Conservation (phyloP, 495 filamentous ascomycete species). For the Bombardia bombarda region DNA sequence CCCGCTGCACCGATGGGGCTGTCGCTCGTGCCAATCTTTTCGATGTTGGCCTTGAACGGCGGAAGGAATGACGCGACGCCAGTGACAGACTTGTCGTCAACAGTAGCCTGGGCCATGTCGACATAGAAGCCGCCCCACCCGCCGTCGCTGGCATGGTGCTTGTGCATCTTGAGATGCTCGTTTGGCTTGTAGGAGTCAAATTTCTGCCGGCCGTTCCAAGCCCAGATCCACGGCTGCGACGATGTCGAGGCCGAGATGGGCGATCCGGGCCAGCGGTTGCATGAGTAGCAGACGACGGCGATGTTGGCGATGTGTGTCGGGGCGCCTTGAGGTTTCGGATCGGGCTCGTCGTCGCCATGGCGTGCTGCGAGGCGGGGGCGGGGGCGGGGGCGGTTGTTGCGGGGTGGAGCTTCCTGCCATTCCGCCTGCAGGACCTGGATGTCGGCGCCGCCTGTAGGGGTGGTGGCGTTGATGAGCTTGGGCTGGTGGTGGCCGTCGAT, state of each 20-base stretch:
- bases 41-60: neutral
- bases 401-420: neutral
- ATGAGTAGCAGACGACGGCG: slow-evolving; percentile 16
- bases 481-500: slow-evolving; percentile 20
- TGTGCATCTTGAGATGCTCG: slow-evolving; percentile 17
- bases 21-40: slow-evolving; percentile 6
- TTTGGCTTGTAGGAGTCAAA: slow-evolving; percentile 8
- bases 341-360: slow-evolving; percentile 4
- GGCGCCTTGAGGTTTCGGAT: neutral
- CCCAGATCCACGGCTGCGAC: slow-evolving; percentile 26
- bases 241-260: slow-evolving; percentile 4
- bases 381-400: too few species aligned
- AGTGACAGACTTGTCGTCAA: neutral
- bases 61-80: too few species aligned
- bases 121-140: slow-evolving; percentile 18
- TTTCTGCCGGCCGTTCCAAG: slow-evolving; percentile 20
- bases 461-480: neutral
- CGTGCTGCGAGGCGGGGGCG: too few species aligned
- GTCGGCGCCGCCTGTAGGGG: neutral
- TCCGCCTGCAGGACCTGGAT: slow-evolving; percentile 4
- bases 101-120: slow-evolving; percentile 8
- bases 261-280: slow-evolving; percentile 7
- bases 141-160: slow-evolving; percentile 6
- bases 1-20: slow-evolving; percentile 5
- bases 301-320: slow-evolving; percentile 10